Evolutionary conservation across 2,329 filamentous ascomycete species (phyloP), one percentile per base, ranked within the genome.

Genomic region (Verticillium nubilum): DNA sequence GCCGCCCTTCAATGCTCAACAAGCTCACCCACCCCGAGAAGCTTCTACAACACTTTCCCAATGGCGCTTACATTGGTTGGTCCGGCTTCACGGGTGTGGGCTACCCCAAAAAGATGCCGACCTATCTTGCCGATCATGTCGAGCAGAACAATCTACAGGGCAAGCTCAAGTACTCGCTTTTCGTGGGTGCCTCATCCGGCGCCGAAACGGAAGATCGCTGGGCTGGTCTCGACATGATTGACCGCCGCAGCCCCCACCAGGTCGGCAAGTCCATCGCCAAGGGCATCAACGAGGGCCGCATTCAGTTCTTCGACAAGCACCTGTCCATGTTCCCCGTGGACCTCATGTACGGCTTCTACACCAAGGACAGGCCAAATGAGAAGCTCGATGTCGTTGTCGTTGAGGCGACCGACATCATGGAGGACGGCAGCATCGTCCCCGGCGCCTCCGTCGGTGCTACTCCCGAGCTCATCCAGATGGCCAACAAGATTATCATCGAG

Each of bases 241-340:
- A 94, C 77, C 83, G 91, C 60, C 85, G 92, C 59, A 85, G 86
- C 66, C 92, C 92, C 59, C 92, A 96, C 76, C 92, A 96, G 72
- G 92, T 96, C 62, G 92, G 92, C 70, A 96, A 96, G 79, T 84
- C 90, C 61, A 96, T 96, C 65, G 86, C 92, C 62, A 94, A 91
- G 79, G 92, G 92, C 10, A 96, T 96, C 77, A 96, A 96, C 74
- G 86, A 88, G 67, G 92, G 92, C 52, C 83, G 88, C 66, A 96
- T 96, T 76, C 87, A 94, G 63, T 96, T 96, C 76, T 96, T 96
- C 72, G 92, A 96, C 74, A 96, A 96, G 79, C 92, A 96, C 78
- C 74, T 96, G 70, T 92, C 88, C 75, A 96, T 96, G 92, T 96
- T 96, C 73, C 92, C 92, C 4, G 83, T 88, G 42, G 92, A 96